Evolutionary conservation across 2,329 filamentous ascomycete species (phyloP).

Genomic region (Alternaria sp.): DNA sequence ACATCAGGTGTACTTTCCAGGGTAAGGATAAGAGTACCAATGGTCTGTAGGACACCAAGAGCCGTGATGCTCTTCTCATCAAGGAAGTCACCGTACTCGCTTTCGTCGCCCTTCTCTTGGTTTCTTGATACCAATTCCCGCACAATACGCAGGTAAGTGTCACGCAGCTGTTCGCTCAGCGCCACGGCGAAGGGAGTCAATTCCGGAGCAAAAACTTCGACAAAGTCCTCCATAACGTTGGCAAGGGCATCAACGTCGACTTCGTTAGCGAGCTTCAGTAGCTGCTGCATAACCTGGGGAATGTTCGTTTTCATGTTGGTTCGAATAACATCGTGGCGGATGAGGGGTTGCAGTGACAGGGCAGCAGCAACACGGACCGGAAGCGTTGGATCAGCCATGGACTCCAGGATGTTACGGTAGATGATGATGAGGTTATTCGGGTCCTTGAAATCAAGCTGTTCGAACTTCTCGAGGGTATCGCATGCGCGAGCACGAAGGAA

Average conservation of each 20-base stretch:
- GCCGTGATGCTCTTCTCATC: constrained; percentile 99
- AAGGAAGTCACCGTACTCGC: constrained; percentile 85
- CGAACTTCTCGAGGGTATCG: constrained; percentile 97
- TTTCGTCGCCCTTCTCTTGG: constrained; percentile 74
- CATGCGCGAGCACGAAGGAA: constrained; percentile 94
- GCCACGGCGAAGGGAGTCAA: constrained; percentile 97
- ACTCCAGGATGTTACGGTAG: constrained; percentile 95
- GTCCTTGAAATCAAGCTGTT: constrained; percentile 96
- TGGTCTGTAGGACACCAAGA: constrained; percentile 94
- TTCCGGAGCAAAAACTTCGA: constrained; percentile 97
- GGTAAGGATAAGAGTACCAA: constrained; percentile 94
- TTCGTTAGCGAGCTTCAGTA: constrained; percentile 96
- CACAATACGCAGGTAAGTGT: constrained; percentile 95
- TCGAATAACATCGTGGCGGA: constrained; percentile 92
- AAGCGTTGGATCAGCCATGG: constrained; percentile 92
- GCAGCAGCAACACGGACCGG: constrained; percentile 95
- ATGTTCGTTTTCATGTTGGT: constrained; percentile 98
- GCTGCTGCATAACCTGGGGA: constrained; percentile 98
- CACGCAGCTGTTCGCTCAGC: constrained; percentile 91
- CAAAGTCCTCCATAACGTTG: constrained; percentile 99
- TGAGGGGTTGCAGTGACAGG: constrained; percentile 91
- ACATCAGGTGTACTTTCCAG: constrained; percentile 97
- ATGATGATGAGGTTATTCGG: constrained; percentile 94
- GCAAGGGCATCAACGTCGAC: constrained; percentile 96
- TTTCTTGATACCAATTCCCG: constrained; percentile 90